Evolutionary conservation across 192 early-diverging fungal genomes (phyloP), one percentile per base, ranked within the genome.

Genomic region (Linderina pennispora): DNA sequence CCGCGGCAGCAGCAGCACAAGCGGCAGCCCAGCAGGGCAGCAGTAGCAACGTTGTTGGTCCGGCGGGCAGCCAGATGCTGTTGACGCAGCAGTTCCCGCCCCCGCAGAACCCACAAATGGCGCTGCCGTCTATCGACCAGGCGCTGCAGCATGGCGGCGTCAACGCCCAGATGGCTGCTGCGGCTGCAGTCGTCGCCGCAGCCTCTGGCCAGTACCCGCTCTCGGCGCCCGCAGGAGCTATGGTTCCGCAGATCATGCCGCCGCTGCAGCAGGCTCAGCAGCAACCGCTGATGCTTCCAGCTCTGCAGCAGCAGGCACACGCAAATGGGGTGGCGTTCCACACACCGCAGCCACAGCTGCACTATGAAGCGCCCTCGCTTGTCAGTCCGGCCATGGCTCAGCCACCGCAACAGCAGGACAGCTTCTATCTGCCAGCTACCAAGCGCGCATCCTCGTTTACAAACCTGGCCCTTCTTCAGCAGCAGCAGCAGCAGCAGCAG

Each of bases 11-110:
- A 16, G 36, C 38, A 18, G n/a, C n/a, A n/a, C n/a, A n/a, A n/a
- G 49, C 52, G 23, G 47, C 46, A 39, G 45, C 40, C 25, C 41
- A 28, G 31, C 58, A 58, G 21, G 52, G 53, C 31, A n/a, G n/a
- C n/a, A n/a, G n/a, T n/a, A 24, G 33, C 10, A 21, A 32, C 24
- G 23, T 21, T n/a, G 37, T 23, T 16, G 53, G 48, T 10, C 23
- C 53, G 14, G 36, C 33, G 25, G n/a, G n/a, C n/a, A n/a, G n/a
- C n/a, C n/a, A n/a, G n/a, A 58, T 69, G 65, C 45, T 69, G 18
- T 45, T 69, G 19, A 61, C 65, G 0, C 65, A 69, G 53, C 45
- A 74, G 44, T 54, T 57, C 23, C 58, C 53, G 42, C 50, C 59
- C 20, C 36, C 36, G 10, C 20, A 36, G 21, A 26, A n/a, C 9